Evolutionary conservation across 2,329 filamentous ascomycete genomes (phyloP), one percentile per base, ranked within the genome.

Genomic region (Zymoseptoria crescenta): DNA sequence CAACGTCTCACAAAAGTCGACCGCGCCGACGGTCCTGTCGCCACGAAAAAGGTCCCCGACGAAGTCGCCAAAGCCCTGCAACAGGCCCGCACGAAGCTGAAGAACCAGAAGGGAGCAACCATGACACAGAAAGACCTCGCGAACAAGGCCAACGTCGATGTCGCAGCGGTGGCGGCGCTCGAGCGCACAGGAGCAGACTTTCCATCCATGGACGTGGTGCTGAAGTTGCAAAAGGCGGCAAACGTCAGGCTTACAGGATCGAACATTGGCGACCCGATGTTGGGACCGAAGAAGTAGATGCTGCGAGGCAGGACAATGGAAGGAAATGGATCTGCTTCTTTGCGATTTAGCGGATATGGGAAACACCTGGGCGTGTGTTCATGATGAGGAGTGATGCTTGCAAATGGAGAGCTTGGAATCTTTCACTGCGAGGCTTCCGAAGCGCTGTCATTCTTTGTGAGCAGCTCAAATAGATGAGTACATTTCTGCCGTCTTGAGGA

Each of bases 1-100:
- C 94, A 99, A 79, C 92, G 90, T 74, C 83, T 97, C 66, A 97
- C 94, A 67, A 96, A 97, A 81, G 92, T 99, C 76, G 94, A 97
- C 82, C 92, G 93, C 68, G 87, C 86, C 74, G 92, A 97, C 81
- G 94, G 96, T 74, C 96, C 96, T 78, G 87, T 97, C 78, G 96
- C 96, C 81, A 92, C 91, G 72, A 96, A 96, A 80, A 95, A 91
- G 52, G 81, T 96, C 60, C 91, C 91, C 73, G 81, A 83, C 71
- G 81, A 83, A 58, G 90, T 97, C 65, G 91, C 89, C 70, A 85
- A 89, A 66, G 89, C 87, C 65, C 96, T 97, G 78, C 83, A 85
- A 70, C 83, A 87, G 71, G 84, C 88, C 58, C 89, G 94, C 65
- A 86, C 85, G 73, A 85, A 87, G 73, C 87, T 90, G 74, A 88